Conservation (phyloP, 1,139 yeast species). For the Pichia inconspicua region DNA sequence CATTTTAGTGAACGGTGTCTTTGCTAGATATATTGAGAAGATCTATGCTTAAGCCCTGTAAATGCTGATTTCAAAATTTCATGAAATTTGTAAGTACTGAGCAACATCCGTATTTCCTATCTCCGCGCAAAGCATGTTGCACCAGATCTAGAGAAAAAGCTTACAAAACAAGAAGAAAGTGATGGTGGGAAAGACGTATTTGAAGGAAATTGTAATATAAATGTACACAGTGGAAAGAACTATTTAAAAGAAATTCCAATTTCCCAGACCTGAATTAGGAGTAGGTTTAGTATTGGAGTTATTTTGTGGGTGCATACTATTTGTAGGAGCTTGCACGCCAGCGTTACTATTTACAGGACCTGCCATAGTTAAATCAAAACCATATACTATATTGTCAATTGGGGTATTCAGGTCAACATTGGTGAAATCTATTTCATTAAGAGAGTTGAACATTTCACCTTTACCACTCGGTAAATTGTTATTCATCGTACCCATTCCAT, state of each 20-base stretch:
- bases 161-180: too few species aligned
- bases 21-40: too few species aligned
- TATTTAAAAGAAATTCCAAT: conserved; percentile 7
- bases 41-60: too few species aligned
- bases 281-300: background rate
- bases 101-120: too few species aligned
- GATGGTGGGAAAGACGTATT: too few species aligned
- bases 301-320: background rate
- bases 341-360: background rate
- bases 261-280: conserved; percentile 4
- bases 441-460: conserved; percentile 46
- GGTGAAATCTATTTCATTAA: conserved; percentile 62
- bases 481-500: background rate
- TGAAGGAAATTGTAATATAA: background rate
- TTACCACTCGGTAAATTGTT: conserved; percentile 23
- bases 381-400: conserved; percentile 15
- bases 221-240: background rate
- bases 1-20: too few species aligned
- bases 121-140: too few species aligned
- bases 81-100: too few species aligned
- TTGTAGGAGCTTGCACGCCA: background rate
- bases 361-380: conserved; percentile 9
- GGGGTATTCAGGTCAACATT: conserved; percentile 30
- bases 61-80: too few species aligned
- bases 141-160: too few species aligned